Conservation (phyloP, 352 stramenopile species). For the Elongisporangium undulatum region DNA sequence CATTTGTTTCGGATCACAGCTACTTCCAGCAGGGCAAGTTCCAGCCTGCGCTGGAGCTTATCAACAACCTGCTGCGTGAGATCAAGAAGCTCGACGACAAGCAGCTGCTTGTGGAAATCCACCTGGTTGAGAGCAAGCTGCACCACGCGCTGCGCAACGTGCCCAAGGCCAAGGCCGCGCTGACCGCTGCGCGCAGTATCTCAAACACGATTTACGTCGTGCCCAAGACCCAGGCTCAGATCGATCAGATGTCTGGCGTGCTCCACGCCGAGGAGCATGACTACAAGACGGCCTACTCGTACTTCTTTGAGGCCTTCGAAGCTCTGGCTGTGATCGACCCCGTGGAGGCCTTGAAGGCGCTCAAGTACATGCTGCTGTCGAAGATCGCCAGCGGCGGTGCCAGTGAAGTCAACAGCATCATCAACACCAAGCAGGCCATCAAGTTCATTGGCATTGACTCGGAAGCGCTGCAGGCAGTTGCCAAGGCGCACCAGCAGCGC, state of each 20-base stretch:
- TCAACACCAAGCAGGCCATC: constrained; percentile 95
- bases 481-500: constrained; percentile 92
- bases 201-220: constrained; percentile 98
- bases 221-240: constrained; percentile 92
- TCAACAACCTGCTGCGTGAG: constrained; percentile 93
- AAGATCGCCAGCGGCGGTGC: constrained; percentile 91
- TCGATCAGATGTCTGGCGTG: constrained; percentile 96
- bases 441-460: constrained; percentile 96
- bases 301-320: constrained; percentile 98
- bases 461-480: constrained; percentile 95
- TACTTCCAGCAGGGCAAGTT: constrained; percentile 92
- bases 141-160: constrained; percentile 97
- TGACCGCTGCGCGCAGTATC: constrained; percentile 96
- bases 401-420: constrained; percentile 93
- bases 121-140: constrained; percentile 97
- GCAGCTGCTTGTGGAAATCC: constrained; percentile 98
- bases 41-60: constrained; percentile 89
- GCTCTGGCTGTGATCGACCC: constrained; percentile 93
- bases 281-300: constrained; percentile 99
- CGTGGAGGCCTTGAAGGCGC: constrained; percentile 70
- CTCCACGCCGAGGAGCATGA: constrained; percentile 98
- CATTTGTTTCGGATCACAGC: constrained; percentile 14
- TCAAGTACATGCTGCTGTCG: constrained; percentile 99
- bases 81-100: constrained; percentile 99
- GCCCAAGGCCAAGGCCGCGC: constrained; percentile 94